phyloP scores from a whole-genome alignment of 345 rosid genomes.

The Salix caprea region DNA sequence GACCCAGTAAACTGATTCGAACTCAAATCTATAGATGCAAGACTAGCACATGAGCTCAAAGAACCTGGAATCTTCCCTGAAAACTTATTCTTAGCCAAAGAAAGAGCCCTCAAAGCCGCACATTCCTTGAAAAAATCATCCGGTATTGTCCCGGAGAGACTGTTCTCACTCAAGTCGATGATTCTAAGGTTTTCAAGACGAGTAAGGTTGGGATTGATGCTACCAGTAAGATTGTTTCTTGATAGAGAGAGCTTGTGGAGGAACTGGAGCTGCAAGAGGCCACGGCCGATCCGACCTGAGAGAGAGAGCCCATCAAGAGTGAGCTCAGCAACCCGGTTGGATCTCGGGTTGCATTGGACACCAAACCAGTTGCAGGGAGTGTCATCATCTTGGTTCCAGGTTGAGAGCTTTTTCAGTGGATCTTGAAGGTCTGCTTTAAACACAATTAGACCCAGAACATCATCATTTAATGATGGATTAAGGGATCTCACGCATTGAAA shows the following conservation, averaged over 20 bases:
- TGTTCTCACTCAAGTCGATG: constrained; percentile 57
- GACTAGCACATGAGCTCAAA: constrained; percentile 65
- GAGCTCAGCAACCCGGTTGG: constrained; percentile 29
- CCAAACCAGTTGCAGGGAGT: constrained; percentile 28
- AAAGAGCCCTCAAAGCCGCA: constrained; percentile 61
- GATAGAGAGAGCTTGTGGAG: constrained; percentile 36
- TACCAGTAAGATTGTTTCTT: constrained; percentile 63
- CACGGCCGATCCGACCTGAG: constrained; percentile 28
- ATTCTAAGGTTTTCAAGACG: constrained; percentile 42
- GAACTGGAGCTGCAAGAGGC: constrained; percentile 23
- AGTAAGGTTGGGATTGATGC: constrained; percentile 51
- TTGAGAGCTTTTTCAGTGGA: constrained; percentile 23
- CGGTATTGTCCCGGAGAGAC: constrained; percentile 58
- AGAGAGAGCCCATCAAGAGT: constrained; percentile 27
- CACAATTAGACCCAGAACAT: constrained; percentile 28
- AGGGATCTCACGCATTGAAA: constrained; percentile 17
- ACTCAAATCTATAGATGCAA: constrained; percentile 60
- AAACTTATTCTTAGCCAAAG: constrained; percentile 66
- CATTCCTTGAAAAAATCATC: constrained; percentile 76
- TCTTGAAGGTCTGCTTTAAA: constrained; percentile 33
- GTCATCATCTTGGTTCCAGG: constrained; percentile 31
- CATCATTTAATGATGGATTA: constrained; percentile 26
- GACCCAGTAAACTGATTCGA: constrained; percentile 67
- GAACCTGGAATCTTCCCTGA: constrained; percentile 71
- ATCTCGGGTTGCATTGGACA: constrained; percentile 28